Percentiles rank a stretch among this genome's conserved stretches.
Conservation (phyloP, 108 stramenopile genomes). For the Parietichytrium sp. region DNA sequence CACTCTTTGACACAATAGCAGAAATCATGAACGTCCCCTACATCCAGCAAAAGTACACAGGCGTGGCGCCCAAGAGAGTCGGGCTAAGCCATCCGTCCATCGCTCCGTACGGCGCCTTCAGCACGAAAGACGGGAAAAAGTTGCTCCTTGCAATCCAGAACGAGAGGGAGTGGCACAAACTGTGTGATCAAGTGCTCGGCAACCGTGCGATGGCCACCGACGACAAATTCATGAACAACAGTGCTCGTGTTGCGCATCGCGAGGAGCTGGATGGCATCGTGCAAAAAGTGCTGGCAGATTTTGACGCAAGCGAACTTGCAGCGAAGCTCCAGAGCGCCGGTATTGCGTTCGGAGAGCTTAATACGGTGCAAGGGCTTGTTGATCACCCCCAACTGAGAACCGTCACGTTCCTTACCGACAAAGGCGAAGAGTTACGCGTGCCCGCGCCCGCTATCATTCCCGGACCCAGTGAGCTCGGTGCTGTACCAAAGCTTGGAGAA, state of each 20-base stretch:
- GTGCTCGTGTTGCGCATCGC: neutral
- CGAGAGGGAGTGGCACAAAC: constrained; percentile 28
- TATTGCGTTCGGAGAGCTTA: constrained; percentile 26
- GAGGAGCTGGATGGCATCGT: constrained; percentile 1
- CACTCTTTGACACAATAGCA: constrained; percentile 31
- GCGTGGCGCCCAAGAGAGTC: neutral
- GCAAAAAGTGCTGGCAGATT: neutral
- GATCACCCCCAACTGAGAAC: constrained; percentile 11
- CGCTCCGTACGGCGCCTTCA: constrained; percentile 24
- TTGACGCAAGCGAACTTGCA: neutral
- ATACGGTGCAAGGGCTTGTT: constrained; percentile 3
- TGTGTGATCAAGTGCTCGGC: constrained; percentile 6
- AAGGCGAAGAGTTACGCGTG: neutral
- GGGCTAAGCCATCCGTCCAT: constrained; percentile 21
- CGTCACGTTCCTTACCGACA: neutral
- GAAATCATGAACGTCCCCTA: constrained; percentile 31
- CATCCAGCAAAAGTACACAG: constrained; percentile 4
- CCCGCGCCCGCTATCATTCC: constrained; percentile 22
- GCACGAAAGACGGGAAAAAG: neutral
- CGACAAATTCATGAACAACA: neutral
- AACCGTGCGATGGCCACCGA: neutral
- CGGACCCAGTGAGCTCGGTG: neutral
- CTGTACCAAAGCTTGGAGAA: constrained; percentile 8
- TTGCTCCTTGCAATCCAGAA: constrained; percentile 18
- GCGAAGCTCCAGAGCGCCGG: neutral